Evolutionary conservation across 768 basidiomycete species (phyloP).

Genomic region (Clitopilus passeckerianus): DNA sequence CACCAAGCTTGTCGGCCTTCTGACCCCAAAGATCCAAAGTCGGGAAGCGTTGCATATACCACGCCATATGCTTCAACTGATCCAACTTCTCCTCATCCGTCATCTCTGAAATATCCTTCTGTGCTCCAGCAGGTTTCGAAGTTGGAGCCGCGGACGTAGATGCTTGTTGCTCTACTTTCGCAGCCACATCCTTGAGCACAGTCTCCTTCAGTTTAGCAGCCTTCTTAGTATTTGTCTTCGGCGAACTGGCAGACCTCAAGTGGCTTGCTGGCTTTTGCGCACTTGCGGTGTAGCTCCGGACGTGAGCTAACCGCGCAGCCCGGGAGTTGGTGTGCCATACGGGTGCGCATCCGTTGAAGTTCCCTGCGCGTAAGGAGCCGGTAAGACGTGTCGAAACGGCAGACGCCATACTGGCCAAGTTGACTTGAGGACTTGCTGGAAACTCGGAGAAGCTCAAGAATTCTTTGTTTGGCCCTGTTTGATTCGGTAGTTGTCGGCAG

Average conservation of each 20-base stretch:
- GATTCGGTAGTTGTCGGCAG: slow-evolving; percentile 22
- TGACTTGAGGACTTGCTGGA: slow-evolving; percentile 5
- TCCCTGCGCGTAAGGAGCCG: background rate
- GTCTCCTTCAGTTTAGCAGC: background rate
- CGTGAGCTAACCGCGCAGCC: background rate
- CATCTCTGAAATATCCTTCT: slow-evolving; percentile 13
- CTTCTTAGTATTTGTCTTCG: background rate
- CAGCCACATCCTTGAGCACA: background rate
- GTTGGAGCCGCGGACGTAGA: slow-evolving; percentile 2
- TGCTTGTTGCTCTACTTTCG: background rate
- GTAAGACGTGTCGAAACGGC: background rate
- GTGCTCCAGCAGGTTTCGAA: slow-evolving; percentile 3
- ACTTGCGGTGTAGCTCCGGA: background rate
- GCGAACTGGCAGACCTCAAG: background rate
- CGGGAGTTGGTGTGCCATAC: background rate
- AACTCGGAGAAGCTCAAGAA: background rate
- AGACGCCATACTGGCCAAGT: background rate
- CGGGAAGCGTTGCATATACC: slow-evolving; percentile 27
- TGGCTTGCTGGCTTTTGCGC: slow-evolving; percentile 3
- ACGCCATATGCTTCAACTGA: slow-evolving; percentile 30
- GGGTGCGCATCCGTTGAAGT: background rate
- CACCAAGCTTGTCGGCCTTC: slow-evolving; percentile 34
- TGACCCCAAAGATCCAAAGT: slow-evolving; percentile 39
- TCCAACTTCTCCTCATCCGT: slow-evolving; percentile 27
- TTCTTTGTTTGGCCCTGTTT: background rate